Evolutionary conservation across 805 yeast species (phyloP), one percentile per base, ranked within the genome.

Genomic region (Wickerhamia fluorescens): DNA sequence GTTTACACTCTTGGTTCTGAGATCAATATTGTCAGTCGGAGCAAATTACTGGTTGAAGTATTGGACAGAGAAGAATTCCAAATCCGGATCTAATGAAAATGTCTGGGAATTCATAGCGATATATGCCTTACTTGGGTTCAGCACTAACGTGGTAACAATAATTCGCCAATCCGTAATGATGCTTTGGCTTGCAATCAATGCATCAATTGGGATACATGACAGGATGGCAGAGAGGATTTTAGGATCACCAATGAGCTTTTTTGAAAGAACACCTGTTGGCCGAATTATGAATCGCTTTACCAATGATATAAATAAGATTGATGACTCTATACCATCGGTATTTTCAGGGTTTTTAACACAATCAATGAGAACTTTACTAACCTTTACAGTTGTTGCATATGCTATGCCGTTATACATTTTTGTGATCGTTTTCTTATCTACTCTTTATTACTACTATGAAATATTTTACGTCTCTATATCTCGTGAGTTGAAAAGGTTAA

Each of bases 181-280:
- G 25, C 24, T 41, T n/a, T 39, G 48, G 34, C 40, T 48, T 4
- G 47, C 44, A 24, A 39, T 49, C 25, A 38, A 42, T 20, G 49
- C 51, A 7, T 44, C 54, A 4, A 35, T 21, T 12, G 34, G 35
- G 19, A 44, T 52, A 25, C 58, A 52, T 25, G 49, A 48, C 26
- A 40, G 37, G 14, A 47, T 52, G 54, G 51, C 49, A 7, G 27
- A 37, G 8, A 37, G 48, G 8, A 46, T 52, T 3, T 42, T 52
- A 35, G 36, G 47, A 20, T 43, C 55, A 1, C 56, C 58, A 3
- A 51, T 52, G 56, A 38, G 47, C 1, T 52, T 48, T 34, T 52
- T 52, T 24, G 58, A 52, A 28, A 48, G 49, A 13, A 51, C 55
- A 1, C 57, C 58, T 4, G 40, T 49, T 20, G 58, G 56, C 3